These are phyloP conservation scores for Pseudomicrostroma phylloplanum DNA, from an alignment of 1,284 basidiomycete genomes.

Conservation along the genomic window DNA sequence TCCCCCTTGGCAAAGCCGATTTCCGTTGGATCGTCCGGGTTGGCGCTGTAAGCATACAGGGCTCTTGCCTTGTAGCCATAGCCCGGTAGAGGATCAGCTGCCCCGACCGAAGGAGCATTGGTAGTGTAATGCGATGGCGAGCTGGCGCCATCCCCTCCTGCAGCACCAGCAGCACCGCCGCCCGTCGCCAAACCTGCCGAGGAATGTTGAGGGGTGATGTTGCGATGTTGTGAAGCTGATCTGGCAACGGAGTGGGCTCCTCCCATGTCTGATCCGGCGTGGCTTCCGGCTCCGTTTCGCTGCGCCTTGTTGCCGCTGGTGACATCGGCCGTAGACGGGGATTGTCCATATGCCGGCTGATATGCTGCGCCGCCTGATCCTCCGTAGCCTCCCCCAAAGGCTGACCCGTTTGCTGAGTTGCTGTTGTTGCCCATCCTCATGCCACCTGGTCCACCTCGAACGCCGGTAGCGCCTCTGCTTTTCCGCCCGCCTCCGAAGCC, in stretches of 20 bases:
- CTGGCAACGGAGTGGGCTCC: not conserved
- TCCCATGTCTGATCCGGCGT: conserved; percentile 2
- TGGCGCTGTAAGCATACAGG: conserved; percentile 82
- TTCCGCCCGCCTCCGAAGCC: conserved; percentile 10
- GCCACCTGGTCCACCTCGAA: conserved; percentile 13
- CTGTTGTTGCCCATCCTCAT: conserved; percentile 14
- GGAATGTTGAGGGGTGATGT: conserved; percentile 7
- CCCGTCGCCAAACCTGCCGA: not conserved
- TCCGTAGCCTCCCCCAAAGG: conserved; percentile 17
- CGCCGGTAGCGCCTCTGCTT: conserved; percentile 17
- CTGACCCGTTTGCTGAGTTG: conserved; percentile 23
- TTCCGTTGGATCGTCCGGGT: conserved; percentile 89
- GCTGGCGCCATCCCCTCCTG: conserved; percentile 10
- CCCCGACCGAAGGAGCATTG: not conserved
- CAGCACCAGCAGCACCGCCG: conserved; percentile 6
- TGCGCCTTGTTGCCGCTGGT: conserved; percentile 18
- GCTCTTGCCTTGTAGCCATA: conserved; percentile 70
- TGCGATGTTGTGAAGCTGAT: not conserved
- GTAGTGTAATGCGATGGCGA: conserved; percentile 1
- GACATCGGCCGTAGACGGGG: conserved; percentile 40
- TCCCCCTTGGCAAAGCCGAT: conserved; percentile 91
- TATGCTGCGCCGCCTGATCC: conserved; percentile 27
- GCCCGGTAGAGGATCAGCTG: conserved; percentile 14
- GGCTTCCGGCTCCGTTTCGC: not conserved
- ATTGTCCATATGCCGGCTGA: conserved; percentile 40